Base-by-base conservation (phyloP, 2,329 filamentous ascomycete species). In the Penicillium sp. region DNA sequence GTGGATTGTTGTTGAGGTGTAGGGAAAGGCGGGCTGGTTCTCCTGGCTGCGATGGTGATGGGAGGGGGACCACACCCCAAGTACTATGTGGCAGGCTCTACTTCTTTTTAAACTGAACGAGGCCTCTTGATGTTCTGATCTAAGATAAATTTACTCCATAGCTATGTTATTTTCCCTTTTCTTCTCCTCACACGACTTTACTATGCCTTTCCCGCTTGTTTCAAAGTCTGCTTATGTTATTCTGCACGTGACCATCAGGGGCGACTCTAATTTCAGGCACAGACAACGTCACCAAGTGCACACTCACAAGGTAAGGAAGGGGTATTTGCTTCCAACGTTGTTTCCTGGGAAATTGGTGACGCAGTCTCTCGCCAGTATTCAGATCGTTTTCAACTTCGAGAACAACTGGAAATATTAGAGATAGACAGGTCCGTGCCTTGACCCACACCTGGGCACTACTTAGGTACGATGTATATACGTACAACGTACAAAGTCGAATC, bases 41-140 rank as follows among this genome's bases (percentile, higher is more conserved):
- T 64, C 62, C 62, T 65, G 62, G 62, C 61, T 57, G 58, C 56
- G 60, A 64, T 61, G 60, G 58, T 58, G 62, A 64, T 65, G 58
- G 52, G 56, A 52, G 58, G 56, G 51, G 47, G 30, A 38, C 50
- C 49, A 51, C 40, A 18, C 29, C 29, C 30, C 27, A 48, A 18
- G 14, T 38, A 27, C n/a, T 19, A 44, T 23, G 6, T n/a, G 42
- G 13, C 7, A 7, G 10, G 34, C 45, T 23, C 9, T 40, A 45
- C 30, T 11, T 55, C 35, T 42, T 27, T 30, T 40, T 10, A 8
- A 2, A 13, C n/a, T 14, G 23, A 30, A 2, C 7, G 19, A 4
- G n/a, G 16, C 27, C 26, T 49, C 16, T 49, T 35, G 2, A 8
- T 16, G n/a, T 18, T 49, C 18, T 2, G 26, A n/a, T 29, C n/a